phyloP scores from a whole-genome alignment of 2,329 filamentous ascomycete genomes.

The Monilinia vaccinii-corymbosi region DNA sequence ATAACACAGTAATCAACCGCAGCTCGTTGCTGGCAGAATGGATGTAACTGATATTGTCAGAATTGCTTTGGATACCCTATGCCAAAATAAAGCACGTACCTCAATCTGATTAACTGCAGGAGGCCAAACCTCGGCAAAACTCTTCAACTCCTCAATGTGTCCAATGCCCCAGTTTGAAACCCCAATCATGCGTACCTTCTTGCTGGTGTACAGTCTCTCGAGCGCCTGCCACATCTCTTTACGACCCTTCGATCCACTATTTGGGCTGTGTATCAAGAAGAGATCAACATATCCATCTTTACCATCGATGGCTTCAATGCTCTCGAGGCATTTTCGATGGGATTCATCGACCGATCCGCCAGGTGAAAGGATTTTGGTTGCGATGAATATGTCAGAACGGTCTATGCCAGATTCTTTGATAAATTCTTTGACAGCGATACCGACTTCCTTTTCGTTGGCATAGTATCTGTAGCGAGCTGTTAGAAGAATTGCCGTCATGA shows the following conservation, averaged over 20 bases:
- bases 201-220: background rate
- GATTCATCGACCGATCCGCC: background rate
- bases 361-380: conserved; percentile 6
- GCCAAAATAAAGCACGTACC: conserved; percentile 28
- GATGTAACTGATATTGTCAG: conserved; percentile 39
- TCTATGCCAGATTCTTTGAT: background rate
- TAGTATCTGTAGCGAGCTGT: conserved; percentile 2
- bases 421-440: background rate
- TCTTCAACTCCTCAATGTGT: conserved; percentile 10
- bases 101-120: conserved; percentile 11
- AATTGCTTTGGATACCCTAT: background rate
- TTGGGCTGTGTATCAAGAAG: conserved; percentile 8
- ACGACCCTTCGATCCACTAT: background rate
- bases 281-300: conserved; percentile 15
- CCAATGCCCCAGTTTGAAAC: conserved; percentile 9
- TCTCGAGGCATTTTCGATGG: conserved; percentile 7
- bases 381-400: conserved; percentile 8
- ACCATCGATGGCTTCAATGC: conserved; percentile 12
- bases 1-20: conserved; percentile 41
- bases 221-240: conserved; percentile 8
- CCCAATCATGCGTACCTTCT: conserved; percentile 1
- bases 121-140: background rate
- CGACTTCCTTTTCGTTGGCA: conserved; percentile 8
- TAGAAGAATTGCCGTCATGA: background rate
- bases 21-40: conserved; percentile 54